Evolutionary conservation across 129 eudicot species (phyloP).

Genomic region (Sambucus nigra): DNA sequence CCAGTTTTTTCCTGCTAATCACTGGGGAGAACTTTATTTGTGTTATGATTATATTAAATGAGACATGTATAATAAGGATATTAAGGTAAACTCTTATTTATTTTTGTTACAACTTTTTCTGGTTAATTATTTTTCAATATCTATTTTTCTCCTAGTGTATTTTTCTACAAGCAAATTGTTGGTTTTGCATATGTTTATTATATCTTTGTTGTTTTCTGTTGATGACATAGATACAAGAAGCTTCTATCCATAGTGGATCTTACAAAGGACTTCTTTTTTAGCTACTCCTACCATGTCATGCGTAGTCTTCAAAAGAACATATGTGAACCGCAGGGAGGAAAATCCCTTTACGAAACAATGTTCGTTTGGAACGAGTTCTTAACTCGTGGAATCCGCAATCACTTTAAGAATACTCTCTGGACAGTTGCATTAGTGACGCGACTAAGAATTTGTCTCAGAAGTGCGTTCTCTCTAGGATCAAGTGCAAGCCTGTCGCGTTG

Average conservation of each 20-base stretch:
- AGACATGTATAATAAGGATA: conserved; percentile 45
- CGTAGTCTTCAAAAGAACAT: conserved; percentile 78
- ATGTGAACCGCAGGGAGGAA: conserved; percentile 37
- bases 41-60: conserved; percentile 53
- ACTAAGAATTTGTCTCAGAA: too few species aligned
- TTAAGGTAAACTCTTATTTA: conserved; percentile 17
- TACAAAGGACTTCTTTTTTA: conserved; percentile 91
- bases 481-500: too few species aligned
- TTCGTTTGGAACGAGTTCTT: conserved; percentile 95
- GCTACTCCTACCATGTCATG: conserved; percentile 93
- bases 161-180: background rate
- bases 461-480: too few species aligned
- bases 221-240: conserved; percentile 76
- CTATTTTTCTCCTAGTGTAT: conserved; percentile 1
- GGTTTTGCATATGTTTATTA: conserved; percentile 25
- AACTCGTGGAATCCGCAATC: conserved; percentile 69
- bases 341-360: conserved; percentile 60
- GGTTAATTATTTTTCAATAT: background rate
- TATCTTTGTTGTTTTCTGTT: conserved; percentile 25
- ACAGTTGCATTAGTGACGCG: conserved; percentile 86
- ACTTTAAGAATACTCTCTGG: conserved; percentile 70
- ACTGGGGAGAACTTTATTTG: conserved; percentile 68
- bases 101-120: conserved; percentile 15
- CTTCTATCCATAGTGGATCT: conserved; percentile 86
- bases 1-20: conserved; percentile 35